Conservation (phyloP, 1,284 basidiomycete species). For the Rhodotorula glutinis region DNA sequence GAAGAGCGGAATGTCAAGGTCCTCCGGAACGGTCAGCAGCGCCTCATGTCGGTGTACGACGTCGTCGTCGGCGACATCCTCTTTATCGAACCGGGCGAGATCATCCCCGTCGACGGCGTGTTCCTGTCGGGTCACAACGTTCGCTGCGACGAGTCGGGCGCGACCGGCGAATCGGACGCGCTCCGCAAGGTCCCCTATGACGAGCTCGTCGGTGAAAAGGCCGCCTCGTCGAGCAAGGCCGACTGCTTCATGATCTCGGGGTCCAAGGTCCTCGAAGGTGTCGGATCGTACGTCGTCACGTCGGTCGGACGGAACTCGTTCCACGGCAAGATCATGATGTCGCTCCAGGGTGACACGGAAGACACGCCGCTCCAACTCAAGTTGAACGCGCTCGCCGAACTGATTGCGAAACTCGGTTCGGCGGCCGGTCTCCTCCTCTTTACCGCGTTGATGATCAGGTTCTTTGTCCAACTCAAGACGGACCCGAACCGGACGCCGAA, state of each 20-base stretch:
- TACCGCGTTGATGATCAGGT: constrained; percentile 76
- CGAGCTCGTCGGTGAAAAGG: constrained; percentile 57
- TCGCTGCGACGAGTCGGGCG: constrained; percentile 92
- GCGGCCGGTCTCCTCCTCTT: constrained; percentile 81
- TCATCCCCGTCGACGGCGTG: constrained; percentile 91
- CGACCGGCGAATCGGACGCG: constrained; percentile 93
- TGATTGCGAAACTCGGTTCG: constrained; percentile 88
- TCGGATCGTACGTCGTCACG: constrained; percentile 87
- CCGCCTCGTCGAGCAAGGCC: constrained; percentile 58
- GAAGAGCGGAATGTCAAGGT: constrained; percentile 92
- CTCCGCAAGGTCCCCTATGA: constrained; percentile 83
- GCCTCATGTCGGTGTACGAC: constrained; percentile 79
- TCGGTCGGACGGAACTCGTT: constrained; percentile 89
- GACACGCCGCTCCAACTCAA: constrained; percentile 92
- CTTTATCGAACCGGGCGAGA: constrained; percentile 88
- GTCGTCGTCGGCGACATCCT: constrained; percentile 92
- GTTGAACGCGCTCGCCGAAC: constrained; percentile 84
- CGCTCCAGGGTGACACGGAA: constrained; percentile 71
- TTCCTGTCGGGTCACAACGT: constrained; percentile 90
- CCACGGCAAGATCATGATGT: constrained; percentile 95
- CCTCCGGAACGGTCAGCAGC: constrained; percentile 76
- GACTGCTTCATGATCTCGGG: constrained; percentile 94
- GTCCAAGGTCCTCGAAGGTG: constrained; percentile 91
- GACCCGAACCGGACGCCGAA: constrained; percentile 56
- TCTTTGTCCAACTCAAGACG: constrained; percentile 37